Evolutionary conservation across 2,329 filamentous ascomycete genomes (phyloP).

Genomic region (Dactylellina sp.): DNA sequence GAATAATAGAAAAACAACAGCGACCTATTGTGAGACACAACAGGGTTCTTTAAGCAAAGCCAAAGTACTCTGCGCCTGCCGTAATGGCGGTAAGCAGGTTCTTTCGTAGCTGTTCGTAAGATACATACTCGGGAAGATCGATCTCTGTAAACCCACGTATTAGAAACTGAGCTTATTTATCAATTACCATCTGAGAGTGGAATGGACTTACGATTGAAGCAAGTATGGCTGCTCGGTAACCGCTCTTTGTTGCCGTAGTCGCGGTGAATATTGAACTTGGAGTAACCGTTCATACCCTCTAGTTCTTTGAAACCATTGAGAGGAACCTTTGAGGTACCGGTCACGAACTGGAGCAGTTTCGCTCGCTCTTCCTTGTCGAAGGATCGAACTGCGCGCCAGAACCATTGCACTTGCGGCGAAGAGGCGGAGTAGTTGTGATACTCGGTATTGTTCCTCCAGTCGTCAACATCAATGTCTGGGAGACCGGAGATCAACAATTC

Average conservation of each 20-base stretch:
- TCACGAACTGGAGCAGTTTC: constrained; percentile 97
- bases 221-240: constrained; percentile 95
- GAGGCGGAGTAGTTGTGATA: constrained; percentile 94
- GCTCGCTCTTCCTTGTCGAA: constrained; percentile 99
- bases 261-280: constrained; percentile 97
- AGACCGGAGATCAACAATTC: constrained; percentile 96
- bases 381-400: constrained; percentile 96
- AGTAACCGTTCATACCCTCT: constrained; percentile 98
- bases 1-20: constrained; percentile 3
- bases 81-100: constrained; percentile 96
- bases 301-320: constrained; percentile 99
- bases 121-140: constrained; percentile 97
- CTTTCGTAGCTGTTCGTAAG: constrained; percentile 87
- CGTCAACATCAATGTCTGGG: constrained; percentile 96
- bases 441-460: constrained; percentile 99
- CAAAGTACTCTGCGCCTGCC: constrained; percentile 96
- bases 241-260: constrained; percentile 97
- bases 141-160: constrained; percentile 71
- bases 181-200: constrained; percentile 2
- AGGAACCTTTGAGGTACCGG: constrained; percentile 96
- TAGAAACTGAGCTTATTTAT: constrained; percentile 61
- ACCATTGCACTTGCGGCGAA: constrained; percentile 98
- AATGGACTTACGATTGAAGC: constrained; percentile 93
- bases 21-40: constrained; percentile 5
- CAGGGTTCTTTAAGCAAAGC: constrained; percentile 78